Conservation (phyloP, 1,284 basidiomycete species). For the Ustilago trichophora region DNA sequence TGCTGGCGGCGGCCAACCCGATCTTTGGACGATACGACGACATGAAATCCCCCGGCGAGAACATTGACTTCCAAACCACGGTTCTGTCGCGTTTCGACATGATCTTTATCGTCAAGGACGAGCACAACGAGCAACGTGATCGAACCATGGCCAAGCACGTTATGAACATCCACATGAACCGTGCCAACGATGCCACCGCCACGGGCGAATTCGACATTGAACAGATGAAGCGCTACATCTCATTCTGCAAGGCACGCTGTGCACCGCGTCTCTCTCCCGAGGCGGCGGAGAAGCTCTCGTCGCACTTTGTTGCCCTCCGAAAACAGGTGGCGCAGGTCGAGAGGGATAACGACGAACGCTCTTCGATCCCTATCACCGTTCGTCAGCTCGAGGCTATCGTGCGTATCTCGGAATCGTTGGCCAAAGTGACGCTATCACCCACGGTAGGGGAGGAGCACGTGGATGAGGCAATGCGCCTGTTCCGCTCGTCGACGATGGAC, state of each 20-base stretch:
- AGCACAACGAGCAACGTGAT: slow-evolving; percentile 94
- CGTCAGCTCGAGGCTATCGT: slow-evolving; percentile 99
- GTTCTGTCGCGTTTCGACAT: slow-evolving; percentile 99
- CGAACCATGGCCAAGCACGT: slow-evolving; percentile 95
- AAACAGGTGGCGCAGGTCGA: slow-evolving; percentile 97
- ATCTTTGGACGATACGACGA: slow-evolving; percentile 99
- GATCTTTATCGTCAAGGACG: slow-evolving; percentile 99
- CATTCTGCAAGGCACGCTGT: slow-evolving; percentile 95
- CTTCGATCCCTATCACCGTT: slow-evolving; percentile 97
- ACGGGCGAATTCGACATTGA: slow-evolving; percentile 94
- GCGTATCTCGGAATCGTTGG: slow-evolving; percentile 94
- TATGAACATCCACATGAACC: slow-evolving; percentile 99
- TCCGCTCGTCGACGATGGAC: slow-evolving; percentile 99
- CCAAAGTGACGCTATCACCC: slow-evolving; percentile 89
- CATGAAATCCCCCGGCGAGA: slow-evolving; percentile 95
- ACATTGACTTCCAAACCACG: slow-evolving; percentile 98
- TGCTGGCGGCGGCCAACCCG: slow-evolving; percentile 97
- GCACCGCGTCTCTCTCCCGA: slow-evolving; percentile 91
- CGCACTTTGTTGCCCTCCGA: slow-evolving; percentile 92
- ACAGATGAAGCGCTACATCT: slow-evolving; percentile 97
- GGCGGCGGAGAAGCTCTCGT: slow-evolving; percentile 94
- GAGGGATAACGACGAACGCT: slow-evolving; percentile 94
- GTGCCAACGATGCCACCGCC: slow-evolving; percentile 71
- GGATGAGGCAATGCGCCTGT: slow-evolving; percentile 95
- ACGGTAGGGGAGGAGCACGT: slow-evolving; percentile 92